These are phyloP conservation scores for Backusella mclennaniae DNA, from an alignment of 192 early-diverging fungal genomes.

Conservation along the genomic window DNA sequence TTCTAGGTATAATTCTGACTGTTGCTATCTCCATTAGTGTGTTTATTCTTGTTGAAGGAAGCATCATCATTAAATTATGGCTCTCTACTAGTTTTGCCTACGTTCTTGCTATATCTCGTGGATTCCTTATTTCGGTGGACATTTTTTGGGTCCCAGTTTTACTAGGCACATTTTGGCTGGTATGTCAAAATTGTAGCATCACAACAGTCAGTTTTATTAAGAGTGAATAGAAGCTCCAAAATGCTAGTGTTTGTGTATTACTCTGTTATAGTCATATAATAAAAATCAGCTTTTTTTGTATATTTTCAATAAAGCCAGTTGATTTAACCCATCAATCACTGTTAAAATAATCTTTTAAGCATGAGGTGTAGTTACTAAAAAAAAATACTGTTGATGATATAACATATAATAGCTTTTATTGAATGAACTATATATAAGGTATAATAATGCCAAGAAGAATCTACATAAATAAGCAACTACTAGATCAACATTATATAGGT, in stretches of 20 bases:
- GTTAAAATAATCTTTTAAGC: too few relatives aligned
- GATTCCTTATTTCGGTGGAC: too few relatives aligned
- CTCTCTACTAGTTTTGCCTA: background rate
- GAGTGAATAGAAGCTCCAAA: background rate
- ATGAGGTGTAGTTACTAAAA: too few relatives aligned
- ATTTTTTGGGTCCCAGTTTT: too few relatives aligned
- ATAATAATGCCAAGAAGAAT: background rate
- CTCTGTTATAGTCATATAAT: background rate
- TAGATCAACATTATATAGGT: background rate
- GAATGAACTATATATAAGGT: background rate
- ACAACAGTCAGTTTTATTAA: too few relatives aligned
- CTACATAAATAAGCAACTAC: background rate
- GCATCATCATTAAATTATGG: background rate
- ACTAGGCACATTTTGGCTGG: too few relatives aligned
- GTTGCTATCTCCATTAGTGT: background rate
- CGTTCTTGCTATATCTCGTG: background rate
- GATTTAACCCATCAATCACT: too few relatives aligned
- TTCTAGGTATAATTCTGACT: background rate
- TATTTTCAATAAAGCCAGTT: too few relatives aligned
- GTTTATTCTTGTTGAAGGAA: background rate
- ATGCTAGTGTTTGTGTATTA: background rate
- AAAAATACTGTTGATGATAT: background rate
- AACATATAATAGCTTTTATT: too few relatives aligned
- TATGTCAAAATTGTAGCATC: too few relatives aligned
- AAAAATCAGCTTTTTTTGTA: too few relatives aligned